Conservation (phyloP, 306 rosid species). For the Quercus robur region DNA sequence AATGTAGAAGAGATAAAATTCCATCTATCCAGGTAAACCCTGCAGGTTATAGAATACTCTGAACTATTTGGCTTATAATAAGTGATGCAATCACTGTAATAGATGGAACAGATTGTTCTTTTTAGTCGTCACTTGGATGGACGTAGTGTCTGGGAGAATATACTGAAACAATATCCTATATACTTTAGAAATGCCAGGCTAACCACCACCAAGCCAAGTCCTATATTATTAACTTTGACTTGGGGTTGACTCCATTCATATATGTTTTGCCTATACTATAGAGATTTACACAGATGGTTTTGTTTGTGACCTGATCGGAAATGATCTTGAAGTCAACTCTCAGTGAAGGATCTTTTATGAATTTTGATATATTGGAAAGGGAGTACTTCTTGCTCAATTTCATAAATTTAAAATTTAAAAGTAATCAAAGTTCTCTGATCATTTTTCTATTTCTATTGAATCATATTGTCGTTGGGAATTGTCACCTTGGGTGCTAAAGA, state of each 20-base stretch:
- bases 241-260: neutral
- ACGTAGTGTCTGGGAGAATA: neutral
- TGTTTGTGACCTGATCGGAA: no score
- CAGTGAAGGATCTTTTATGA: neutral
- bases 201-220: neutral
- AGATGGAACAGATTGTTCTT: neutral
- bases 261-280: neutral
- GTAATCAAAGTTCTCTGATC: neutral
- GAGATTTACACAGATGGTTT: no score
- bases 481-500: neutral
- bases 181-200: neutral
- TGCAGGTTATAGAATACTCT: no score
- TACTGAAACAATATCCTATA: neutral
- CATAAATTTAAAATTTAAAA: neutral
- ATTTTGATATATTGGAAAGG: neutral
- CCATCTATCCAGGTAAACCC: no score
- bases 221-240: neutral
- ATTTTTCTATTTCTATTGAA: neutral
- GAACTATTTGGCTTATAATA: no score
- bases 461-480: neutral
- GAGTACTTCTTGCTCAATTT: neutral
- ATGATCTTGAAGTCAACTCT: no score
- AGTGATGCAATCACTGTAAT: no score
- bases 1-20: no score
- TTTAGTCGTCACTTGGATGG: neutral